These are phyloP conservation scores for Nectriaceae sp. DNA, from an alignment of 2,329 filamentous ascomycete species.

Conservation along the genomic window DNA sequence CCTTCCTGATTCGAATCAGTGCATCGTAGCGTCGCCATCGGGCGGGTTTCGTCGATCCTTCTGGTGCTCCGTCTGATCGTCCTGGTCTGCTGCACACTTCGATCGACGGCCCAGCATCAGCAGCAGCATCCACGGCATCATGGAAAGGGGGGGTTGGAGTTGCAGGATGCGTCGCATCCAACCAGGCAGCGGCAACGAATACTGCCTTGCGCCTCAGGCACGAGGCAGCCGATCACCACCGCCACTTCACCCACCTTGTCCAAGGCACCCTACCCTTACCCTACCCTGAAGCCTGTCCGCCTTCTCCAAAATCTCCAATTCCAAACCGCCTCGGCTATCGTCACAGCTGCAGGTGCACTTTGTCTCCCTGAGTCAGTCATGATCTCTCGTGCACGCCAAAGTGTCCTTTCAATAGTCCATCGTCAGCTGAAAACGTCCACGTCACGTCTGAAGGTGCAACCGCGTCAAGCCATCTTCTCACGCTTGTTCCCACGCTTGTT, in stretches of 20 bases:
- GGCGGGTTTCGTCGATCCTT: background rate
- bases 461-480: too few relatives aligned
- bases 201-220: background rate
- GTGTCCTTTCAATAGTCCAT: background rate
- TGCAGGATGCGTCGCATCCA: too few relatives aligned
- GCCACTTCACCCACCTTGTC: background rate
- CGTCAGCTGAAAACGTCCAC: background rate
- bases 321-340: background rate
- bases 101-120: background rate
- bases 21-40: background rate
- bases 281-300: background rate
- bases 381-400: background rate
- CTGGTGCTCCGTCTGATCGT: too few relatives aligned
- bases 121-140: background rate
- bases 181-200: too few relatives aligned
- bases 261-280: background rate
- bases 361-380: background rate
- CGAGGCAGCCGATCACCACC: background rate
- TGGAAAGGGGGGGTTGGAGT: too few relatives aligned
- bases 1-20: slow-evolving; percentile 21
- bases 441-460: background rate
- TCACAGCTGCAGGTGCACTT: background rate
- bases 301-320: background rate
- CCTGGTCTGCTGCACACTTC: too few relatives aligned
- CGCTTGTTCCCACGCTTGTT: too few relatives aligned